phyloP scores from a whole-genome alignment of 306 rosid species.

The Canavalia ensiformis region DNA sequence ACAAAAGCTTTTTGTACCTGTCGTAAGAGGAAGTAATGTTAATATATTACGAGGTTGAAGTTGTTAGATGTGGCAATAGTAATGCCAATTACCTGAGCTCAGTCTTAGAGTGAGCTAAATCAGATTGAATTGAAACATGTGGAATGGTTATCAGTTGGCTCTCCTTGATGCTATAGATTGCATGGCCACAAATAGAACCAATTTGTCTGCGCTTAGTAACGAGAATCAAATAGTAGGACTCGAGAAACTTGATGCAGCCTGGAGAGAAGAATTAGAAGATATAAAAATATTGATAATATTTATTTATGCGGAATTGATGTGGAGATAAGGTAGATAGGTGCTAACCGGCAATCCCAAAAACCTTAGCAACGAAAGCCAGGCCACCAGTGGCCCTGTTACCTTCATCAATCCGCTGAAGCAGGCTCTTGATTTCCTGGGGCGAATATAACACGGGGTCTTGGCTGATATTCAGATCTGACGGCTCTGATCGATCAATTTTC shows the following conservation, averaged over 20 bases:
- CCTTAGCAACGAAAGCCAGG: slow-evolving; percentile 72
- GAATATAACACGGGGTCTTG: slow-evolving; percentile 94
- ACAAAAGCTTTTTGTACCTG: slow-evolving; percentile 92
- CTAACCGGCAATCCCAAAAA: slow-evolving; percentile 87
- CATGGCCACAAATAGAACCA: slow-evolving; percentile 91
- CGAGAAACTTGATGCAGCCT: slow-evolving; percentile 95
- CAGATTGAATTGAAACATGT: slow-evolving; percentile 82
- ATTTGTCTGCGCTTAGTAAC: slow-evolving; percentile 93
- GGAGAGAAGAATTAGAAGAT: background rate
- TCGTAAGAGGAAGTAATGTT: slow-evolving; percentile 35
- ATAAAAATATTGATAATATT: background rate
- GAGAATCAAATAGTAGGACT: slow-evolving; percentile 88
- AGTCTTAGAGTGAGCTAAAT: slow-evolving; percentile 85
- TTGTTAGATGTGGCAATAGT: background rate
- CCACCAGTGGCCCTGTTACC: slow-evolving; percentile 96
- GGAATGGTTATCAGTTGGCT: slow-evolving; percentile 88
- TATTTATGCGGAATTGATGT: background rate
- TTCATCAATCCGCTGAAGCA: slow-evolving; percentile 84
- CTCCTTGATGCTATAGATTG: slow-evolving; percentile 84
- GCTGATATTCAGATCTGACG: slow-evolving; percentile 78
- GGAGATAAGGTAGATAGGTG: background rate
- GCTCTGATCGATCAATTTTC: slow-evolving; percentile 95
- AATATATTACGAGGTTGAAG: background rate
- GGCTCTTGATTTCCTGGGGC: slow-evolving; percentile 76
- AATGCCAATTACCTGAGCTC: slow-evolving; percentile 68